phyloP scores from a whole-genome alignment of 257 asterid species.

The Solanum lycopersicoides region DNA sequence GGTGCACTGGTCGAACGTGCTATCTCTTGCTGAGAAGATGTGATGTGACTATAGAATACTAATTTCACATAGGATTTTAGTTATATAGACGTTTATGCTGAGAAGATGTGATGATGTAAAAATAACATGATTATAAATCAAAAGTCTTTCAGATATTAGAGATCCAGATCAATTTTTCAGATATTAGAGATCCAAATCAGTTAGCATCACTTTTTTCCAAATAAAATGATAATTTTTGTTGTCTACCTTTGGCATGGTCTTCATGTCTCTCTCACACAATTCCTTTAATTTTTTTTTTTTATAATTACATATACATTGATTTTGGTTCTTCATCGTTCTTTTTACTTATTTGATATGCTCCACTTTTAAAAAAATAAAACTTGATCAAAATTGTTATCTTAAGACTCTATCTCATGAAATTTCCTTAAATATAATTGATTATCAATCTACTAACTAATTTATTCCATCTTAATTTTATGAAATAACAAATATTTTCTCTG shows the following conservation, averaged over 20 bases:
- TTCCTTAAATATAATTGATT: not conserved
- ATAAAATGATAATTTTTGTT: not conserved
- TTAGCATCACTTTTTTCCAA: not conserved
- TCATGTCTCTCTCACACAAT: not conserved
- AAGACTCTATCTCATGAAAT: not conserved
- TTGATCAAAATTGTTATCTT: not conserved
- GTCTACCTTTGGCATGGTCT: not conserved
- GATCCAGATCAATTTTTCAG: not conserved
- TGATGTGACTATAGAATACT: not conserved
- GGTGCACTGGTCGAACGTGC: no score
- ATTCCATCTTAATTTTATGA: not conserved
- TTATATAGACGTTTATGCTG: not conserved
- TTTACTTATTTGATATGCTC: not conserved
- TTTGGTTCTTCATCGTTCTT: no score
- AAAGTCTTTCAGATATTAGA: not conserved
- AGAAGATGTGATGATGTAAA: not conserved
- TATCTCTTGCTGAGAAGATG: no score
- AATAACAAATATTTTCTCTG: not conserved
- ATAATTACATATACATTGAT: no score
- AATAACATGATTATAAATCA: not conserved
- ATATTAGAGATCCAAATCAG: not conserved
- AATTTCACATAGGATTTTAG: not conserved
- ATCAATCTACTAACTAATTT: not conserved
- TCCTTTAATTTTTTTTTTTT: not conserved
- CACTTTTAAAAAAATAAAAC: not conserved